Evolutionary conservation across 768 basidiomycete genomes (phyloP).

Genomic region (Clitopilus passeckerianus): DNA sequence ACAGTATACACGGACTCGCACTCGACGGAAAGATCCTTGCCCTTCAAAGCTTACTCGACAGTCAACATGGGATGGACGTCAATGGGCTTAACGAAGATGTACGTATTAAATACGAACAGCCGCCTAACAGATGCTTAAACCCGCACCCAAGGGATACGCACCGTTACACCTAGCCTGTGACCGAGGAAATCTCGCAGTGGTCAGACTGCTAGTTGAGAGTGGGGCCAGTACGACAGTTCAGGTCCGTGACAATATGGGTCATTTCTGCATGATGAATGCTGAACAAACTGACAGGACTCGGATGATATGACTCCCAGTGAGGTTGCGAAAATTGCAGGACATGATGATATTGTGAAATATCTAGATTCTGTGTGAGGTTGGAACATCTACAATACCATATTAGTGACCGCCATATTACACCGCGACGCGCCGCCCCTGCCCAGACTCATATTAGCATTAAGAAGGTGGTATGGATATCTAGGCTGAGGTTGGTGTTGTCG

Average conservation of each 20-base stretch:
- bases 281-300: slow-evolving; percentile 45
- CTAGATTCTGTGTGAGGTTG: slow-evolving; percentile 7
- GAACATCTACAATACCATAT: neutral
- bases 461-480: neutral
- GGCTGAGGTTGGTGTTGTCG: neutral
- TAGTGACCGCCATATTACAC: neutral
- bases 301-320: slow-evolving; percentile 60
- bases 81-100: slow-evolving; percentile 74
- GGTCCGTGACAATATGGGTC: no score
- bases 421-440: neutral
- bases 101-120: slow-evolving; percentile 20
- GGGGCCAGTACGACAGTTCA: slow-evolving; percentile 65
- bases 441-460: neutral
- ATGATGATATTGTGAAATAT: slow-evolving; percentile 43
- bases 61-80: slow-evolving; percentile 39
- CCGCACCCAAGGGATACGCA: slow-evolving; percentile 68
- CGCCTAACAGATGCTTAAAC: neutral
- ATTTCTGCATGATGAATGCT: neutral
- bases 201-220: slow-evolving; percentile 50
- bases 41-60: slow-evolving; percentile 38
- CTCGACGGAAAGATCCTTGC: slow-evolving; percentile 47
- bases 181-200: slow-evolving; percentile 59
- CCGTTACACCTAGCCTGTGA: slow-evolving; percentile 85
- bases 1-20: slow-evolving; percentile 57
- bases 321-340: slow-evolving; percentile 54